These are phyloP conservation scores for Penicillium maclennaniae DNA, from an alignment of 495 filamentous ascomycete species.

Conservation along the genomic window DNA sequence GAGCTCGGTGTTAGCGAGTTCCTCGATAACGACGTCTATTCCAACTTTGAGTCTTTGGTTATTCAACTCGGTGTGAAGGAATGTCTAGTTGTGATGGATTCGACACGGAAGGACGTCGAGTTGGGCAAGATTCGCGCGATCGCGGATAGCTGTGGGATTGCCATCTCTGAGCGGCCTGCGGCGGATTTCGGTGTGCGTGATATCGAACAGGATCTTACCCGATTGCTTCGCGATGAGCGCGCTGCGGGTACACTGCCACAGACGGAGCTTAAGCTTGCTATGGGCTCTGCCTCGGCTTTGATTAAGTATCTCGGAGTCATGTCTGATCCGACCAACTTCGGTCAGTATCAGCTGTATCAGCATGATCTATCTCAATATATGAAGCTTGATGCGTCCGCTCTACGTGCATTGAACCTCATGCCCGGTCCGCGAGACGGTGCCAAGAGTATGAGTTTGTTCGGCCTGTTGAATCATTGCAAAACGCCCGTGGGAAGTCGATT, in stretches of 20 bases:
- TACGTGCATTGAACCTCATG: conserved; percentile 95
- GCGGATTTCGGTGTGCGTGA: conserved; percentile 85
- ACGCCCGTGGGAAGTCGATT: conserved; percentile 88
- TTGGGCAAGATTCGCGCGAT: conserved; percentile 82
- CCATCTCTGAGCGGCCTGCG: conserved; percentile 70
- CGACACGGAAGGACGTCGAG: conserved; percentile 79
- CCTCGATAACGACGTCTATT: conserved; percentile 95
- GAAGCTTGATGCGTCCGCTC: conserved; percentile 93
- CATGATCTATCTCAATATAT: conserved; percentile 97
- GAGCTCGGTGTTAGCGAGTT: conserved; percentile 98
- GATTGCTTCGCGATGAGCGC: conserved; percentile 81
- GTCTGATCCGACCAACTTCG: conserved; percentile 89
- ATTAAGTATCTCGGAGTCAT: conserved; percentile 95
- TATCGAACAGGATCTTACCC: conserved; percentile 90
- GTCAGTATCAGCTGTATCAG: conserved; percentile 94
- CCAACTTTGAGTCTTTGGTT: conserved; percentile 92
- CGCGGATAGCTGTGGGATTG: conserved; percentile 86
- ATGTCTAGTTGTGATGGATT: conserved; percentile 75
- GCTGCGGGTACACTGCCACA: conserved; percentile 73
- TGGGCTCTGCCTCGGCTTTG: conserved; percentile 89
- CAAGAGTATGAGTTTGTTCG: conserved; percentile 97
- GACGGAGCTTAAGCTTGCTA: conserved; percentile 92
- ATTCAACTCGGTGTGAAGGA: conserved; percentile 97
- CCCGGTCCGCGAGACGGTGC: conserved; percentile 89
- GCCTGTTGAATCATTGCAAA: conserved; percentile 95